phyloP scores from a whole-genome alignment of 176 grass and related monocot species.

The Cenchrus purpureus region DNA sequence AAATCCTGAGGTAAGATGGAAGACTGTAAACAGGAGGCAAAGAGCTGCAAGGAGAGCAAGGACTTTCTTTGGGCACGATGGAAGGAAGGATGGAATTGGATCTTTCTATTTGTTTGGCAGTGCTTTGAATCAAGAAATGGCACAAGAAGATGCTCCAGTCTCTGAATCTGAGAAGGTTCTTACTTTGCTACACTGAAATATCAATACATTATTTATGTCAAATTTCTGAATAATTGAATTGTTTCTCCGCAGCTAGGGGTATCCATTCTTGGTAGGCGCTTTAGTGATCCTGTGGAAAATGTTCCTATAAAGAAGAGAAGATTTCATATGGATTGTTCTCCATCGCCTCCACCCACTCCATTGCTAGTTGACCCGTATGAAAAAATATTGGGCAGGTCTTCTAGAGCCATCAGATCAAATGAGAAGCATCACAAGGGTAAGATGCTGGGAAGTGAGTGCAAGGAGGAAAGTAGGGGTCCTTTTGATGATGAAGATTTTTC shows the following conservation, averaged over 20 bases:
- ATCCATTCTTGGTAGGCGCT: conserved; percentile 86
- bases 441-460: conserved; percentile 27
- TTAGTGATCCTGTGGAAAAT: conserved; percentile 70
- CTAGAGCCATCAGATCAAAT: conserved; percentile 45
- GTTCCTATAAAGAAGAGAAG: conserved; percentile 98
- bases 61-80: conserved; percentile 60
- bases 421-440: conserved; percentile 48
- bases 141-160: conserved; percentile 45
- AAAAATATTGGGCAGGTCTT: conserved; percentile 46
- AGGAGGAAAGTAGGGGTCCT: conserved; percentile 27
- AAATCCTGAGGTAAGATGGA: conserved; percentile 74
- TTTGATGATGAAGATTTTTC: conserved; percentile 76
- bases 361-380: conserved; percentile 50
- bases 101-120: conserved; percentile 55
- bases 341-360: conserved; percentile 61
- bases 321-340: conserved; percentile 64
- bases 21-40: conserved; percentile 58
- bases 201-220: conserved; percentile 20
- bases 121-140: conserved; percentile 45
- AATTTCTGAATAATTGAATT: conserved; percentile 44
- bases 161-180: conserved; percentile 95
- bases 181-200: conserved; percentile 40
- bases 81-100: conserved; percentile 38
- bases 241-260: conserved; percentile 68
- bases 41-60: conserved; percentile 75